Conservation (phyloP, 805 yeast genomes). For the Tetrapisispora nanseiensis region DNA sequence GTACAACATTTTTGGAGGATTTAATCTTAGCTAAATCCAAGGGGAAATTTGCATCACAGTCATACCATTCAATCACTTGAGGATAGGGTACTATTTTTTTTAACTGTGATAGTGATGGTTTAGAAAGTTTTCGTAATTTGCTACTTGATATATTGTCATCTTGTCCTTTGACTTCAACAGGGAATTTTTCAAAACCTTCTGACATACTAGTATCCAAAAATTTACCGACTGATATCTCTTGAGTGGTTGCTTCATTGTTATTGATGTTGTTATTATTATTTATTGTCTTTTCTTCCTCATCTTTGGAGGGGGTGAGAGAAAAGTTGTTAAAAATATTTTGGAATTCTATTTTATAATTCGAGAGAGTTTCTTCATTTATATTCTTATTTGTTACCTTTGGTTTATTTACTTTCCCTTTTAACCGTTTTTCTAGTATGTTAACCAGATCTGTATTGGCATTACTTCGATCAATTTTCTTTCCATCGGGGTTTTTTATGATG, state of each 20-base stretch:
- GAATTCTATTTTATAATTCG: background rate
- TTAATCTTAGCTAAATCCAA: constrained; percentile 54
- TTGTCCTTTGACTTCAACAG: background rate
- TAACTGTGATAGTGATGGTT: constrained; percentile 56
- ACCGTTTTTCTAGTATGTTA: background rate
- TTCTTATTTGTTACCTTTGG: background rate
- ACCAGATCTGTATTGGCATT: background rate
- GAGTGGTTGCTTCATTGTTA: background rate
- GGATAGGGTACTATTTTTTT: constrained; percentile 57
- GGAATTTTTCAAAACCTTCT: background rate
- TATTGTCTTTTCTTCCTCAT: background rate
- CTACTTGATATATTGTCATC: constrained; percentile 31
- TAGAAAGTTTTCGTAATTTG: constrained; percentile 41
- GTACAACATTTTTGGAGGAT: constrained; percentile 52
- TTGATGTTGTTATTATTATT: no score
- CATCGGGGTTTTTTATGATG: background rate
- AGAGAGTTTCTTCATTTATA: background rate
- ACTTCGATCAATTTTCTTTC: no score
- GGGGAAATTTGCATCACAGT: constrained; percentile 79
- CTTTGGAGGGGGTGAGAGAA: background rate
- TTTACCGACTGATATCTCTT: no score
- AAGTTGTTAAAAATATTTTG: background rate
- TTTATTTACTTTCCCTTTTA: background rate
- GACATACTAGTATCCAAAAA: no score
- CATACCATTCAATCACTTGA: constrained; percentile 76